These are phyloP conservation scores for Xylaria sp. DNA, from an alignment of 2,329 filamentous ascomycete genomes.

Conservation along the genomic window DNA sequence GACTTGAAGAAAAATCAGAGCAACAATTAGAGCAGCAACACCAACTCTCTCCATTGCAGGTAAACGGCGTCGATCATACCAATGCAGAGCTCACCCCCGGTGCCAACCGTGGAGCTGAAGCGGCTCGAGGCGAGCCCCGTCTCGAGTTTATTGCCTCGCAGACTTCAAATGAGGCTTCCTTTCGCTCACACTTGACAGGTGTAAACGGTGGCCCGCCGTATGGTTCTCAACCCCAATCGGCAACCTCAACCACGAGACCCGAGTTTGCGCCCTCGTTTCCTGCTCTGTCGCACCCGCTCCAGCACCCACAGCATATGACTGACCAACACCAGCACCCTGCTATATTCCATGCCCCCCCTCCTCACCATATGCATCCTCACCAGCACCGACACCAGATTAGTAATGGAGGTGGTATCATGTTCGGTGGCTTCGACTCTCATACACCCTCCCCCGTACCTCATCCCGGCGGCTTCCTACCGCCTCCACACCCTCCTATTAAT, in stretches of 20 bases:
- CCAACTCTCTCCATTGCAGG: slow-evolving; percentile 18
- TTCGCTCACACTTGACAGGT: slow-evolving; percentile 27
- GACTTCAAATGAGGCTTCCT: not conserved
- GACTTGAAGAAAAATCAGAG: not conserved
- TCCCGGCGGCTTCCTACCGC: slow-evolving; percentile 59
- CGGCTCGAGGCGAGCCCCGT: slow-evolving; percentile 29
- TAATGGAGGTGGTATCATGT: slow-evolving; percentile 63
- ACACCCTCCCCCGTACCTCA: slow-evolving; percentile 66
- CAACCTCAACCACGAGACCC: slow-evolving; percentile 36
- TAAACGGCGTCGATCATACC: slow-evolving; percentile 28
- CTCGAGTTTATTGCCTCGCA: not conserved
- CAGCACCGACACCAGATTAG: slow-evolving; percentile 62
- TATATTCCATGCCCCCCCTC: slow-evolving; percentile 40
- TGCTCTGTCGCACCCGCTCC: slow-evolving; percentile 35
- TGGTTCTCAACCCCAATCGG: slow-evolving; percentile 41
- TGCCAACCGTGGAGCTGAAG: slow-evolving; percentile 28
- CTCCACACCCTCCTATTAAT: slow-evolving; percentile 50
- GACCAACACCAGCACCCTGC: slow-evolving; percentile 40
- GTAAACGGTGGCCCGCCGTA: slow-evolving; percentile 23
- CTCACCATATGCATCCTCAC: slow-evolving; percentile 43
- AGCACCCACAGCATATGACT: slow-evolving; percentile 36
- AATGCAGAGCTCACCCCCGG: slow-evolving; percentile 20
- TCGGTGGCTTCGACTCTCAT: slow-evolving; percentile 66
- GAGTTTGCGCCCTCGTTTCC: slow-evolving; percentile 40
- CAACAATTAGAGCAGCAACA: not conserved